Evolutionary conservation across 352 stramenopile genomes (phyloP), one percentile per base, ranked within the genome.

Genomic region (Phytophthora pseudosyringae): DNA sequence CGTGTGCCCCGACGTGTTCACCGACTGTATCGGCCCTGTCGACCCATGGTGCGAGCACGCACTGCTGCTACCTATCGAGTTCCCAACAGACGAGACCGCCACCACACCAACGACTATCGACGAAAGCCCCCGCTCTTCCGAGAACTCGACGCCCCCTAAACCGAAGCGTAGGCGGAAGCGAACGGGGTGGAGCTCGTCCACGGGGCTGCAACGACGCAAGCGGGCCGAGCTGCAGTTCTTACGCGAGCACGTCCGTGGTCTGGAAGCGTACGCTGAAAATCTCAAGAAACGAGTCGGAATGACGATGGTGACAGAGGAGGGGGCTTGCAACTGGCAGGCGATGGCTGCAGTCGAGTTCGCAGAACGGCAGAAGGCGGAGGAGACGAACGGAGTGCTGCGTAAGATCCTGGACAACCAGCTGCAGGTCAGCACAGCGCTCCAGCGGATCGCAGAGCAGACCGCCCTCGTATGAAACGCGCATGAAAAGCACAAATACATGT

Each of bases 141-240:
- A 48, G 8, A 21, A n/a, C 40, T 18, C 40, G 7, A 12, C 32
- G 2, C 5, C 21, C 26, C 26, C 3, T 29, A 59, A 60, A 16
- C 41, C 58, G 18, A 76, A 76, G 36, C 46, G 61, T 11, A 57
- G 49, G 28, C 56, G 66, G 21, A 73, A 51, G 9, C 18, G 68
- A 33, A 73, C 43, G 32, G 36, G 52, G 0, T 70, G 63, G 63
- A 76, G 63, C 12, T 76, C 68, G 4, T 76, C 68, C 0, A 70
- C 64, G 9, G 64, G 40, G 9, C 16, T 73, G 4, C 68, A 76
- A 32, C 52, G 69, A 28, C 69, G 64, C 15, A 76, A 76, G 47
- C 38, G 48, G 4, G 64, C 59, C 21, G 69, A 76, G 49, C 16
- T 73, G 8, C 45, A 47, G 39, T 60, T 71, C 21, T 38, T 73